Base-by-base conservation (phyloP, 1,284 basidiomycete species). In the Chalciporus sp. region DNA sequence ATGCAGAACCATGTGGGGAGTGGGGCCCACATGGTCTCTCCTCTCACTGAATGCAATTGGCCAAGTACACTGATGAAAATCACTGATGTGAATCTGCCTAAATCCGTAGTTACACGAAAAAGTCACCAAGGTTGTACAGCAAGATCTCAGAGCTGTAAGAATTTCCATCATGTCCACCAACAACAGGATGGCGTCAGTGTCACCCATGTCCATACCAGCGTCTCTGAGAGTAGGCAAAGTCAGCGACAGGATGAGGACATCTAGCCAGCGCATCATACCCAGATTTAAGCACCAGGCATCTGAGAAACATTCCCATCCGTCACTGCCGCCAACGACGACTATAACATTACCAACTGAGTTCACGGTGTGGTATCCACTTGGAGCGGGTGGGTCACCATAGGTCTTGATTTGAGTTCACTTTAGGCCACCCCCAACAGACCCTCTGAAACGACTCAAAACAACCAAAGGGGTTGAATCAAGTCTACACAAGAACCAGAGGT, bases 341-440 rank as follows among this genome's bases (percentile, higher is more conserved):
- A 94, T 91, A 55, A 92, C 83, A 61, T 90, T 88, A 33, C 89
- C 88, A 2, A 95, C 83, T 17, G 96, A 75, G 66, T 93, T 95
- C 33, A 92, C 88, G 0, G 93, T 93, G 72, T 96, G 94, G 65
- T 97, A 97, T 0, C 94, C 94, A 49, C 94, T 82, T 31, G 88
- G 82, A 33, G 80, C 76, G 49, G 86, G 91, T 62, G 73, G 79
- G 47, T 78, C 76, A 53, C 77, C 78, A 1, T 68, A 64, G 3
- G 79, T 83, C 56, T 79, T 62, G n/a, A 88, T 55, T 57, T 79
- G 70, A 58, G 83, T 82, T 91, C 91, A 89, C 54, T 77, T 75
- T 78, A 89, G 74, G 49, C 75, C 73, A 37, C 76, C 73, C n/a
- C 20, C 47, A 0, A 23, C 11, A 8, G 31, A 20, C 16, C 57